Conservation (phyloP, 306 rosid species). For the Comarum palustre region DNA sequence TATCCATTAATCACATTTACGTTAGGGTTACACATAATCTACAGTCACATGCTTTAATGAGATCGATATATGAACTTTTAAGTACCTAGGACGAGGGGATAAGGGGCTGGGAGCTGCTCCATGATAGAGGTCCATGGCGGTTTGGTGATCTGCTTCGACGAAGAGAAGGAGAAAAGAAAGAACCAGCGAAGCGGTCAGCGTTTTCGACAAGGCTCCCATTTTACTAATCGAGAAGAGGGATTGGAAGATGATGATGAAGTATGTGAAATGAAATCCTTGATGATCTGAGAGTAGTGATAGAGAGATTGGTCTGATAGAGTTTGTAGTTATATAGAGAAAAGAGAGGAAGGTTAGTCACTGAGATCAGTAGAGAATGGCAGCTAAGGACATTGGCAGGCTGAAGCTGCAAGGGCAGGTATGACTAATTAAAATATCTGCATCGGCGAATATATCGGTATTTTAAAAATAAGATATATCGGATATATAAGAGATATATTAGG, state of each 20-base stretch:
- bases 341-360: not conserved
- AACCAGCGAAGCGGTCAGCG: constrained; percentile 1
- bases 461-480: too few relatives aligned
- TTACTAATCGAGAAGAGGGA: not conserved
- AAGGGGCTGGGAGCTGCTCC: constrained; percentile 7
- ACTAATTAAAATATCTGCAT: too few relatives aligned
- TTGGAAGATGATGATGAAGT: not conserved
- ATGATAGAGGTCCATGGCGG: not conserved
- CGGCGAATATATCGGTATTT: too few relatives aligned
- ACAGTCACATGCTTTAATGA: not conserved
- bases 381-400: not conserved
- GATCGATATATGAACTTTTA: not conserved
- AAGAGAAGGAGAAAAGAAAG: constrained; percentile 8
- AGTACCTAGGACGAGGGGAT: constrained; percentile 13
- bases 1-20: not conserved
- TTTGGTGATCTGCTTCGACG: not conserved
- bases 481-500: too few relatives aligned
- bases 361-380: not conserved
- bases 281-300: not conserved
- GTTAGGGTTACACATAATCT: not conserved
- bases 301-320: not conserved
- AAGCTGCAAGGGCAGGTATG: not conserved
- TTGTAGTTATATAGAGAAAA: not conserved
- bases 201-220: constrained; percentile 20
- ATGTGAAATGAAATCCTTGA: not conserved